Evolutionary conservation across 352 stramenopile genomes (phyloP), one percentile per base, ranked within the genome.

Genomic region (Globisporangium cystogenes): DNA sequence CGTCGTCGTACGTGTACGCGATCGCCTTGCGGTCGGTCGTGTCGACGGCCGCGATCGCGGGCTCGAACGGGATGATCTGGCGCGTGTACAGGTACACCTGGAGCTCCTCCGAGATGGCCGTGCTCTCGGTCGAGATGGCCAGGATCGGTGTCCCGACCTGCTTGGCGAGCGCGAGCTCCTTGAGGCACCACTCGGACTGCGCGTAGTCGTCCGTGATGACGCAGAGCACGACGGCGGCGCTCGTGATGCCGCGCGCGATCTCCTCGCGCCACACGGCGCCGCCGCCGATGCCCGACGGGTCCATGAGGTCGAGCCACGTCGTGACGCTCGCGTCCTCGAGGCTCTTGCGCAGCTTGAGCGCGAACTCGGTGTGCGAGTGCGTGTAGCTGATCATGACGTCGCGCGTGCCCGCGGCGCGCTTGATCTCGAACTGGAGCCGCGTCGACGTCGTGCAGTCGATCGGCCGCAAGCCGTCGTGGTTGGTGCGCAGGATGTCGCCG

Each of bases 51-150:
- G 68, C 70, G 53, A 93, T 90, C 6, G 79, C 76, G 5, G 59
- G 60, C 46, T 93, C 79, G 51, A 93, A 93, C 8, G 82, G 82
- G 14, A 93, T 74, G 41, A 90, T 85, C 57, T 93, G 82, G 5
- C 82, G 65, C 8, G 82, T 90, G 61, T 93, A 93, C 59, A 93
- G 54, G 48, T 93, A 93, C 37, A 93, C 82, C 42, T 93, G 82
- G 11, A 93, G 56, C n/a, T 93, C 82, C 61, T 93, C 82, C 1
- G 80, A 89, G 33, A 93, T 83, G 18, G 72, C 65, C 0, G 77
- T 65, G 40, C 82, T 60, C 48, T 93, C 82, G 0, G 79, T 90
- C 10, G 82, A 93, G 18, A 93, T 86, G 12, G 82, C 78, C 36
- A 93, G 45, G 41, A 93, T 86, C 2, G 82, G 79, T 6, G 82